phyloP scores from a whole-genome alignment of 2,329 filamentous ascomycete species.

The Fusarium austroafricanum region DNA sequence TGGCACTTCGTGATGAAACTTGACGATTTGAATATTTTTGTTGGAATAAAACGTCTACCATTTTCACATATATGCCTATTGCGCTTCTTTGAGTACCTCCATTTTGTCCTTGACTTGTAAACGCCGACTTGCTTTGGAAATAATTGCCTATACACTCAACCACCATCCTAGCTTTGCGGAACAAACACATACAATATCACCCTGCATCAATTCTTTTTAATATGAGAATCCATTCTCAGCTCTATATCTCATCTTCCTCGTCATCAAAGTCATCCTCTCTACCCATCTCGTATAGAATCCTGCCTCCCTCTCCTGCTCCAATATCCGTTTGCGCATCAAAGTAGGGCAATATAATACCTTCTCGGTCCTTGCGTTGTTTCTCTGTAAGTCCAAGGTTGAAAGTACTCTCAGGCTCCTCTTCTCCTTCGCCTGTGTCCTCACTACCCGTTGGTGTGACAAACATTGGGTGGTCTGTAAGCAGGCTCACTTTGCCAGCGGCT shows the following conservation, averaged over 20 bases:
- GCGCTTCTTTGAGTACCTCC: neutral
- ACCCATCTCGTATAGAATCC: conserved; percentile 97
- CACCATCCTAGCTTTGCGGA: neutral
- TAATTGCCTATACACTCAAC: neutral
- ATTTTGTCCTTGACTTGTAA: neutral
- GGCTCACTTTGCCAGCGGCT: conserved; percentile 55
- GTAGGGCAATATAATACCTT: conserved; percentile 92
- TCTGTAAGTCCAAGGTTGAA: conserved; percentile 91
- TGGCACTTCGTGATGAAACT: neutral
- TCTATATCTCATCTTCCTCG: conserved; percentile 89
- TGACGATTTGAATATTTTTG: neutral
- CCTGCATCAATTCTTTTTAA: neutral
- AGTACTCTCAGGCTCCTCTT: conserved; percentile 75
- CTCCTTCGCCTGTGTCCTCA: conserved; percentile 54
- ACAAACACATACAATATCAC: neutral
- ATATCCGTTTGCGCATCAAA: conserved; percentile 92
- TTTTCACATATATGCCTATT: no score
- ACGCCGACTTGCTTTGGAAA: neutral
- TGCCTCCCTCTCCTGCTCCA: conserved; percentile 84
- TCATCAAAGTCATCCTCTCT: conserved; percentile 97
- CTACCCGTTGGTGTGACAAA: conserved; percentile 64
- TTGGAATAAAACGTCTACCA: no score
- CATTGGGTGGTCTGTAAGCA: conserved; percentile 82
- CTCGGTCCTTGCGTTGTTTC: conserved; percentile 86
- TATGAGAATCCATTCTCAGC: neutral